A percentile compares a stretch with the other conserved stretches of the same genome.
These are phyloP conservation scores for Irpex rosettiformis DNA, from an alignment of 1,284 basidiomycete species.

Conservation along the genomic window DNA sequence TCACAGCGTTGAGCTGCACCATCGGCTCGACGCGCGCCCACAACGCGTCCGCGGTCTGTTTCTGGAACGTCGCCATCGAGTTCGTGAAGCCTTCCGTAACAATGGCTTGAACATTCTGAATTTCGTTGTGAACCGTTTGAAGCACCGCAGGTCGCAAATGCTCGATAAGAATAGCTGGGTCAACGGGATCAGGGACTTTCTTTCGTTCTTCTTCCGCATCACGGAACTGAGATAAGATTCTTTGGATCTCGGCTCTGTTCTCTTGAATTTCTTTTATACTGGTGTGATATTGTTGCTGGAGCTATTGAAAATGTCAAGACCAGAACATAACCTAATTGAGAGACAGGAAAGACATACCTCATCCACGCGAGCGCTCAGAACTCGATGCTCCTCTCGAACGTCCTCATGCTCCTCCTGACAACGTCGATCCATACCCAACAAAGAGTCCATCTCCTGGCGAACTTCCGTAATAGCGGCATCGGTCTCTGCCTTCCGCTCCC, in stretches of 20 bases:
- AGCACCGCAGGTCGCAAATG: neutral
- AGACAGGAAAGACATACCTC: neutral
- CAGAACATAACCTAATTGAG: neutral
- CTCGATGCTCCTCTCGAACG: neutral
- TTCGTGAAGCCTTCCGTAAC: neutral
- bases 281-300: neutral
- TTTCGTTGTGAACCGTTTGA: neutral
- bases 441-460: neutral
- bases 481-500: neutral
- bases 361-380: neutral
- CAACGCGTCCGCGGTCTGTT: neutral
- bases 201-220: neutral
- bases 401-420: neutral
- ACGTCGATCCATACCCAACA: neutral
- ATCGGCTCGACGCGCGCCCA: slow-evolving; percentile 1
- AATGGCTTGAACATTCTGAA: neutral
- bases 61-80: neutral
- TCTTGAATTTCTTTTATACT: neutral
- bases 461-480: neutral
- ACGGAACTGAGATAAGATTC: neutral
- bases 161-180: neutral
- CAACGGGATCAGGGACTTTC: neutral
- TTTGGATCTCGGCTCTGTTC: neutral
- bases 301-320: neutral
- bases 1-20: neutral